Base-by-base conservation (phyloP, 306 rosid species). In the Canavalia ensiformis region DNA sequence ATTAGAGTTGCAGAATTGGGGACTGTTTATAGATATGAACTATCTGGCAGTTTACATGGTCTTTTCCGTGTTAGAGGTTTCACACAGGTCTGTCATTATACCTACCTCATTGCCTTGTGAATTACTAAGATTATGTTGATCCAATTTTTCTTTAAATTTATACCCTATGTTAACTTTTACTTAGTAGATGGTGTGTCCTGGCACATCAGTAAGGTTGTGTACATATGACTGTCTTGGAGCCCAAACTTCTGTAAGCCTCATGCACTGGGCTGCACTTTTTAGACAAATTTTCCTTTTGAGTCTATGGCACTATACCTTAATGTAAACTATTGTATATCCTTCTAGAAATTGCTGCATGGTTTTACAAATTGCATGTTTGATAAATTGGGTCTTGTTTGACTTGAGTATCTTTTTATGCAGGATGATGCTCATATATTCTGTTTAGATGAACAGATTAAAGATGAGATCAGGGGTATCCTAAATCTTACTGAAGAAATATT, bases 381-480 rank as follows among this genome's bases (percentile, higher is more conserved):
- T 46, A 31, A 9, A 59, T 68, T n/a, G 69, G 41, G 58, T 72
- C 68, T 68, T 13, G 39, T 81, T 81, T 86, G 72, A 88, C 71
- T 69, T 77, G 29, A 34, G 11, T 64, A 58, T 77, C 57, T 73
- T 51, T 83, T 86, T 67, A 82, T 81, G 83, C 94, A 95, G 99
- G 99, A 95, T 79, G 99, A 95, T 76, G 99, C 98, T 28, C 99
- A 95, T 86, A 93, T 93, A 83, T 95, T 95, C 83, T 95, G 98
- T 88, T 86, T 95, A 87, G 95, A 90, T 5, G 87, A 95, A 81
- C 99, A 95, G 84, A 93, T 95, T 68, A 92, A 90, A 85, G 94
- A 95, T 82, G 98, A 93, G 89, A 95, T 95, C 73, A 89, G 93
- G 86, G 99, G 97, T 69, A 98, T 95, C 68, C 83, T 95, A 80